These are phyloP conservation scores for Fusarium sp. DNA, from an alignment of 2,329 filamentous ascomycete species.

Conservation along the genomic window DNA sequence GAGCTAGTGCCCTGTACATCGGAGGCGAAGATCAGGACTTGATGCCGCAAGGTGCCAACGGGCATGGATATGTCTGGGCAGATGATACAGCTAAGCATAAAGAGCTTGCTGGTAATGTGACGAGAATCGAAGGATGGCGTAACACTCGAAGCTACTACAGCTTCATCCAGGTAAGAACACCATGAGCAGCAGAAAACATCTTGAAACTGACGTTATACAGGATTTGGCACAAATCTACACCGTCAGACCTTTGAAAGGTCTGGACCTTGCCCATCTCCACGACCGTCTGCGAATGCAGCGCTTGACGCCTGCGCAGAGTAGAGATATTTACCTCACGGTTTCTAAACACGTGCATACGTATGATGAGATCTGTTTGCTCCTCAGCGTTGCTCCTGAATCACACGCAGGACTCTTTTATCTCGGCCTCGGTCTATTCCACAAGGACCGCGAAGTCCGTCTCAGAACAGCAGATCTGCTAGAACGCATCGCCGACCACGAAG, in stretches of 20 bases:
- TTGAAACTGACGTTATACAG: slow-evolving; percentile 54
- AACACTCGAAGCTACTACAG: slow-evolving; percentile 96
- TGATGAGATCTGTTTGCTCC: slow-evolving; percentile 85
- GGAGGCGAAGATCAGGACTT: slow-evolving; percentile 78
- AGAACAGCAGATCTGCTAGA: slow-evolving; percentile 84
- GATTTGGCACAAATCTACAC: slow-evolving; percentile 74
- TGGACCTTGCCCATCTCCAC: slow-evolving; percentile 92
- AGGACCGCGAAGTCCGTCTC: slow-evolving; percentile 80
- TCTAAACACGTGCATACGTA: slow-evolving; percentile 81
- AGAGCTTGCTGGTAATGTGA: slow-evolving; percentile 91
- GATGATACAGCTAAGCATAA: slow-evolving; percentile 83
- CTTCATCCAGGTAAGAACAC: slow-evolving; percentile 79
- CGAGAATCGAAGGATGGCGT: slow-evolving; percentile 95
- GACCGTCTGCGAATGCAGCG: slow-evolving; percentile 88
- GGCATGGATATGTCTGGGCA: slow-evolving; percentile 95
- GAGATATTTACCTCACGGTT: slow-evolving; percentile 87
- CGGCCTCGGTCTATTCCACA: slow-evolving; percentile 91
- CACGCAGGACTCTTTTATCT: slow-evolving; percentile 93
- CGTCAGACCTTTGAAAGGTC: slow-evolving; percentile 76
- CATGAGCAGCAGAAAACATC: background rate
- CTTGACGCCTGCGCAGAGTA: slow-evolving; percentile 79
- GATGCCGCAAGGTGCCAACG: slow-evolving; percentile 70
- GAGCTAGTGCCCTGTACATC: slow-evolving; percentile 88
- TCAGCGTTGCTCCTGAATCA: slow-evolving; percentile 85
- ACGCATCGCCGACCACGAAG: slow-evolving; percentile 85